These are phyloP conservation scores for Adenanthera pavonina DNA, from an alignment of 306 rosid species.

Conservation along the genomic window DNA sequence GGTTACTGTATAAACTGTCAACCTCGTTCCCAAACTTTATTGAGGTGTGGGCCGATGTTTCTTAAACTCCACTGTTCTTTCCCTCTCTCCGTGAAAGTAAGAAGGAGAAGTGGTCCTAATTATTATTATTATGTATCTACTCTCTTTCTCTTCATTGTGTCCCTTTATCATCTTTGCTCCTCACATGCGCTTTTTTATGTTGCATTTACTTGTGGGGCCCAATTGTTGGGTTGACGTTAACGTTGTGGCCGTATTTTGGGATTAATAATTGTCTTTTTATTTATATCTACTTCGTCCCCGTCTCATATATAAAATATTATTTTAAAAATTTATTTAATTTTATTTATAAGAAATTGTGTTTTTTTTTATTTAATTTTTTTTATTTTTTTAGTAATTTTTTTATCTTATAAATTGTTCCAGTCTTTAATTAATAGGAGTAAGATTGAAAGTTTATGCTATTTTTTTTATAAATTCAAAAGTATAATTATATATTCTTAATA, in stretches of 20 bases:
- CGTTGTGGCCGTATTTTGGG: slow-evolving; percentile 10
- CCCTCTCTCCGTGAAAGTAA: slow-evolving; percentile 28
- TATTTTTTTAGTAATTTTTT: too few species aligned
- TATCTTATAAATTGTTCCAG: too few species aligned
- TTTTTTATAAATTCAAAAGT: too few species aligned
- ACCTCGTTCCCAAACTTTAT: slow-evolving; percentile 57
- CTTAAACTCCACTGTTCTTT: slow-evolving; percentile 52
- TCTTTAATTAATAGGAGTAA: too few species aligned
- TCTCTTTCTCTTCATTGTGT: slow-evolving; percentile 35
- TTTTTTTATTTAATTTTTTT: too few species aligned
- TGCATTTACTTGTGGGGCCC: slow-evolving; percentile 57
- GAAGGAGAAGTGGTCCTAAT: slow-evolving; percentile 51
- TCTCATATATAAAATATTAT: too few species aligned
- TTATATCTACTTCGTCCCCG: not conserved
- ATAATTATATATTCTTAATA: too few species aligned
- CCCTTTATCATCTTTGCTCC: slow-evolving; percentile 42
- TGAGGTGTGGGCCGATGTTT: slow-evolving; percentile 58
- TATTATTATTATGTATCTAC: slow-evolving; percentile 27
- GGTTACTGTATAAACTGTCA: slow-evolving; percentile 47
- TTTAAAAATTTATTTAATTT: too few species aligned
- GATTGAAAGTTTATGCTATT: too few species aligned
- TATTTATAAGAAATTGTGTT: too few species aligned
- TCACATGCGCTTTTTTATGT: slow-evolving; percentile 52
- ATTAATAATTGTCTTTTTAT: not conserved
- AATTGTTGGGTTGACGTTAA: slow-evolving; percentile 51